Base-by-base conservation (phyloP, 2,329 filamentous ascomycete species). In the Talaromyces islandicus region DNA sequence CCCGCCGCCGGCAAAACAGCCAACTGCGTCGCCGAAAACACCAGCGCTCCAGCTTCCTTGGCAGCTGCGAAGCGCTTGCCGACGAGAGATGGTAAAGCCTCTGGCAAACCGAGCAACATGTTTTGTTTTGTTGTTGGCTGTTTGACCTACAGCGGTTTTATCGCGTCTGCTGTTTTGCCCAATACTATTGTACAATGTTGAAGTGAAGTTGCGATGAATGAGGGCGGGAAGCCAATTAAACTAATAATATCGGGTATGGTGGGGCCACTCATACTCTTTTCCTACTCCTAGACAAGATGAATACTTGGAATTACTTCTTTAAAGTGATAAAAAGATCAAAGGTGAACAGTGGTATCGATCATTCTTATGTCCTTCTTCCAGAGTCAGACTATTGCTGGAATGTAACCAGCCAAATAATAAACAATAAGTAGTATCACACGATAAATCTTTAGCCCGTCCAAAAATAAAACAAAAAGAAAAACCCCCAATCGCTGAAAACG, bases 1-100 rank as follows among this genome's bases (percentile, higher is more conserved):
- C 70, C 72, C 50, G 68, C 67, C 0, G 68, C 64, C 43, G 67
- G 67, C 27, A 78, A 63, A 30, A 73, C 73, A 6, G 74, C 67
- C 30, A 77, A 66, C 56, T 77, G 70, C 1, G 76, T 78, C 24
- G 68, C 62, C 11, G 75, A 77, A 63, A 78, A 77, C 14, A 74
- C 61, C 1, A 78, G 65, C 55, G 71, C 68, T 5, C 71, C 69
- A 4, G 67, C 66, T 46, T 76, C 72, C 64, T 71, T 74, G 25
- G 75, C 75, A 7, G 71, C 60, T 4, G 52, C 59, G 51, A 77
- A 78, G 19, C 71, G 71, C 32, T 66, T 68, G 14, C 69, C 64
- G 51, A 78, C 75, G 24, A 78, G 68, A 17, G 69, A 63, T 3
- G 73, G 64, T 10, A 78, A 69, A 27, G 57, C 66, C 59, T 77